A percentile compares a stretch with the other conserved stretches of the same genome.
Evolutionary conservation across 306 rosid species (phyloP).

Genomic region (Sicyos baderoa): DNA sequence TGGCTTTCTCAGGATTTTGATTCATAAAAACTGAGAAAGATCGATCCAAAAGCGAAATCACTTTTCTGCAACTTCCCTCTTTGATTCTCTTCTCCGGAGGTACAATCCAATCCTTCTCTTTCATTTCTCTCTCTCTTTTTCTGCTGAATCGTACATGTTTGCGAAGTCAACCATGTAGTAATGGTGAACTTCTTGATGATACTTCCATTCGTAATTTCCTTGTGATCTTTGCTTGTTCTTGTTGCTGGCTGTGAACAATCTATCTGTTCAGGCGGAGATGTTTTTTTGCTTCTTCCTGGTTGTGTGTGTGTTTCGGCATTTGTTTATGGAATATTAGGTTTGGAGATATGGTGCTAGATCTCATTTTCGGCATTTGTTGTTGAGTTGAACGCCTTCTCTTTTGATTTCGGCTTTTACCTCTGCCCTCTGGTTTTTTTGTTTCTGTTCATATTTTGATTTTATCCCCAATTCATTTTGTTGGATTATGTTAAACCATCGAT

Average conservation of each 20-base stretch:
- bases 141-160: not conserved
- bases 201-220: not conserved
- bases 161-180: constrained; percentile 1
- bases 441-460: constrained; percentile 4
- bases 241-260: not conserved
- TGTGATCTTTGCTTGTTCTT: no score
- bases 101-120: constrained; percentile 5
- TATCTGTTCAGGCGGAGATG: not conserved
- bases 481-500: no score
- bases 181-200: not conserved
- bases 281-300: not conserved
- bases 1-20: constrained; percentile 1
- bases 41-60: constrained; percentile 18
- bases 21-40: not conserved
- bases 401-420: not conserved
- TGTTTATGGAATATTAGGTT: not conserved
- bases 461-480: not conserved
- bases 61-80: constrained; percentile 12
- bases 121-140: not conserved
- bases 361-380: not conserved
- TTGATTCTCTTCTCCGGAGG: constrained; percentile 16
- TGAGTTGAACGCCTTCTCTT: not conserved
- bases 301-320: not conserved
- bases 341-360: constrained; percentile 8
- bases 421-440: not conserved